These are phyloP conservation scores for Domatiomyces catenatus DNA, from an alignment of 2,329 filamentous ascomycete species.

Conservation along the genomic window DNA sequence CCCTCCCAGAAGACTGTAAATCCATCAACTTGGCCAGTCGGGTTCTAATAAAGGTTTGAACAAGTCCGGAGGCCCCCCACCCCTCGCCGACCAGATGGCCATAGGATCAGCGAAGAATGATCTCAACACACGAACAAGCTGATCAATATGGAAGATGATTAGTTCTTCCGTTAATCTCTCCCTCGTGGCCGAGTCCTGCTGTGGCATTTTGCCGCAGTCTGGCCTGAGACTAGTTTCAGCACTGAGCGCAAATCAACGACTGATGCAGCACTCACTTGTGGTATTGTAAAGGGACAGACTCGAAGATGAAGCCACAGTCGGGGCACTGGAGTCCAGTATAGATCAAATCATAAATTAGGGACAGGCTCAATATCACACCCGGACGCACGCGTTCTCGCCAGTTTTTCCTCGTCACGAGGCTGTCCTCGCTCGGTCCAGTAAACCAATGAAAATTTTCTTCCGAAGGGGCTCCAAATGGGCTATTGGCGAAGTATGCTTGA, in stretches of 20 bases:
- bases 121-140: not conserved
- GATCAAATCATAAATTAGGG: not conserved
- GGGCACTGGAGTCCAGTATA: not conserved
- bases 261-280: not conserved
- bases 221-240: not conserved
- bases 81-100: not conserved
- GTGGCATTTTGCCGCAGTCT: not conserved
- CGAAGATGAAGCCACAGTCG: not conserved
- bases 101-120: not conserved
- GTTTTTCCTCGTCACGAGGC: not conserved
- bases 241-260: not conserved
- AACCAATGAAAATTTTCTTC: not conserved
- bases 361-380: not conserved
- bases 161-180: not conserved
- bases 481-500: not conserved
- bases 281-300: not conserved
- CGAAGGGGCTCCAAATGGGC: not conserved
- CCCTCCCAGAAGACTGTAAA: not conserved
- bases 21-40: not conserved
- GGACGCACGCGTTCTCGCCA: not conserved
- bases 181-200: not conserved
- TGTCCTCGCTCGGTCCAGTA: not conserved
- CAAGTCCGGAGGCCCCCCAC: not conserved
- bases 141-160: not conserved
- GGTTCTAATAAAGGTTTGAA: not conserved